Evolutionary conservation across 805 yeast genomes (phyloP), one percentile per base, ranked within the genome.

Genomic region (Cyberlindnera euphorbiae): DNA sequence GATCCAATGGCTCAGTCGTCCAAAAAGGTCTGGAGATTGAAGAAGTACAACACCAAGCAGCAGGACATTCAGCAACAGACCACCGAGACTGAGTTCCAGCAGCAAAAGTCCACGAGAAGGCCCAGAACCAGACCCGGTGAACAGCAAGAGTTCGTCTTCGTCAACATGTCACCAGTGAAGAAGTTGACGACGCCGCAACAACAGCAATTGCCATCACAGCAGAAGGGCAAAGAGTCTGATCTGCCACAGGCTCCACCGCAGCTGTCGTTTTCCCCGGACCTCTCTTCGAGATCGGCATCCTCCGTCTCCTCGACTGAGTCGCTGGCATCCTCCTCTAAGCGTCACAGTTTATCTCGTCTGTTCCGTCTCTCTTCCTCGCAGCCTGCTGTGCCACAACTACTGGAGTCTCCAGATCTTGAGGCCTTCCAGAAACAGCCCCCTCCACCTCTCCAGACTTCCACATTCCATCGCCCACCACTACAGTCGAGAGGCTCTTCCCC

Each of bases 141-240:
- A 11, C 43, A 41, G n/a, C 53, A 51, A 23, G 53, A 55, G 35
- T 55, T 52, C 31, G 58, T 55, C 12, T 55, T 55, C 35, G 56
- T 55, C 10, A 56, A 55, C 30, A 27, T 55, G 6, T 52, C 57
- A 3, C 59, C 59, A 11, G 46, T 37, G 16, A 55, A 53, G 50
- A 52, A 47, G 31, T 9, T 8, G 22, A 19, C 9, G 9, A 19
- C 22, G 7, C 22, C 22, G 7, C 7, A 19, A 9, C 22, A 19
- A 9, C 22, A 19, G 9, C 22, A 19, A 19, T 19, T 8, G 22
- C n/a, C n/a, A n/a, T n/a, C n/a, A n/a, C 7, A 19, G 22, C 22
- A 19, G 22, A 19, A 9, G n/a, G n/a, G n/a, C 22, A 19, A 19
- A 19, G 22, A 19, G 7, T 8, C 22, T 9, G 22, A 19, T 8